These are phyloP conservation scores for Candida hungchunana DNA, from an alignment of 805 yeast genomes.

Conservation along the genomic window DNA sequence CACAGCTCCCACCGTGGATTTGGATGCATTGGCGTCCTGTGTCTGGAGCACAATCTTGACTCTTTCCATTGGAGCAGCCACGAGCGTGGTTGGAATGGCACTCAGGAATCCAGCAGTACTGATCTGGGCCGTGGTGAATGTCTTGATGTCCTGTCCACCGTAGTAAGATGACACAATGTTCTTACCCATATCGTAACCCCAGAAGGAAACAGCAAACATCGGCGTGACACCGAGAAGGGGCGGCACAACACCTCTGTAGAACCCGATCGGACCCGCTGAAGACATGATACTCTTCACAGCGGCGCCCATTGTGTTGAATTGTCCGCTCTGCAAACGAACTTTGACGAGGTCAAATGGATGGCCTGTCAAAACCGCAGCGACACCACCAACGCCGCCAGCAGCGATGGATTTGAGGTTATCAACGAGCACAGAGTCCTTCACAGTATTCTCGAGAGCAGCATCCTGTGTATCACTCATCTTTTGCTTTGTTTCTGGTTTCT, in stretches of 20 bases:
- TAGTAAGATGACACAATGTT: slow-evolving; percentile 48
- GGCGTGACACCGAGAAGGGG: slow-evolving; percentile 97
- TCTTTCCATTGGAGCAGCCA: slow-evolving; percentile 97
- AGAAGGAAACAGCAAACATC: slow-evolving; percentile 95
- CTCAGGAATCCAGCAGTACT: slow-evolving; percentile 92
- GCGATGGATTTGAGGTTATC: slow-evolving; percentile 85
- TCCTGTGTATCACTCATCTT: slow-evolving; percentile 19
- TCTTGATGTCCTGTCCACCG: slow-evolving; percentile 33
- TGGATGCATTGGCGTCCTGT: slow-evolving; percentile 39
- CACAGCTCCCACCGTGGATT: slow-evolving; percentile 52
- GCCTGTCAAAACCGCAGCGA: slow-evolving; percentile 92
- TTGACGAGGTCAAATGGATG: slow-evolving; percentile 95
- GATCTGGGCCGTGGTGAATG: slow-evolving; percentile 62
- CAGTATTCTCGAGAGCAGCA: slow-evolving; percentile 52
- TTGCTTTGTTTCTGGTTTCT: too few species aligned
- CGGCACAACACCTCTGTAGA: slow-evolving; percentile 91
- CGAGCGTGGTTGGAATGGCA: slow-evolving; percentile 91
- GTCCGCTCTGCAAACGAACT: slow-evolving; percentile 80
- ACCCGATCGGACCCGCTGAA: slow-evolving; percentile 73
- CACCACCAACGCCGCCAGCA: slow-evolving; percentile 96
- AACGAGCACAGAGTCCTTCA: slow-evolving; percentile 30
- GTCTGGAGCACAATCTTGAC: slow-evolving; percentile 91
- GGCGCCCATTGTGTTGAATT: slow-evolving; percentile 54
- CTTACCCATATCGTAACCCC: slow-evolving; percentile 97
- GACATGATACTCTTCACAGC: slow-evolving; percentile 69